phyloP scores from a whole-genome alignment of 768 basidiomycete species.

The Baorangia bicolor region DNA sequence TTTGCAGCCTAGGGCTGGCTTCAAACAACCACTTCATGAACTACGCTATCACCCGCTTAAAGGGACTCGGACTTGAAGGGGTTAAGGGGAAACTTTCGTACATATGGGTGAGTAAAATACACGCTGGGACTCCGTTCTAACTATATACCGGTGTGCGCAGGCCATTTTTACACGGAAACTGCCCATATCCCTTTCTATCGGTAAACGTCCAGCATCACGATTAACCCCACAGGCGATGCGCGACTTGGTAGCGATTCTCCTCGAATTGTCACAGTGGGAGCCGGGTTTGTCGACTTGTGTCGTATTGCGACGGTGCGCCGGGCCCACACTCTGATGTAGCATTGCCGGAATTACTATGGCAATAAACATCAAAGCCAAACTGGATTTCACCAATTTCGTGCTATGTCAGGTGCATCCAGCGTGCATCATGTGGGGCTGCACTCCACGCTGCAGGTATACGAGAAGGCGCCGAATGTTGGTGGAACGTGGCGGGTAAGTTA shows the following conservation, averaged over 20 bases:
- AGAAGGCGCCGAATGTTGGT: background rate
- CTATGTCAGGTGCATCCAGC: conserved; percentile 29
- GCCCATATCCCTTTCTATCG: background rate
- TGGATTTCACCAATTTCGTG: conserved; percentile 45
- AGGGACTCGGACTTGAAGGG: background rate
- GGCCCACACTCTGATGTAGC: background rate
- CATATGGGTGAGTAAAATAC: background rate
- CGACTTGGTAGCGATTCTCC: background rate
- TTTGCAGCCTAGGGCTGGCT: no score
- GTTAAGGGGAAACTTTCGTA: background rate
- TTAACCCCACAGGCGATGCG: background rate
- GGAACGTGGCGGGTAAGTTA: background rate
- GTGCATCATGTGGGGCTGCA: conserved; percentile 7
- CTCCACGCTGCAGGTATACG: background rate
- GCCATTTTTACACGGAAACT: background rate
- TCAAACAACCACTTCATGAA: background rate
- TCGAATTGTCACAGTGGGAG: background rate
- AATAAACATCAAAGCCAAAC: conserved; percentile 1
- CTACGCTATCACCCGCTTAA: background rate
- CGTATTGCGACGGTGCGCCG: no score
- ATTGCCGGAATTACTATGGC: background rate
- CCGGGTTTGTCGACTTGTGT: background rate
- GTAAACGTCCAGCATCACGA: background rate
- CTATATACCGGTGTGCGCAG: background rate
- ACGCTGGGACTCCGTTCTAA: background rate